Percentiles rank a stretch among this genome's conserved stretches.
Conservation (phyloP, 78 protist genomes). For the Diacronema lutheri region DNA sequence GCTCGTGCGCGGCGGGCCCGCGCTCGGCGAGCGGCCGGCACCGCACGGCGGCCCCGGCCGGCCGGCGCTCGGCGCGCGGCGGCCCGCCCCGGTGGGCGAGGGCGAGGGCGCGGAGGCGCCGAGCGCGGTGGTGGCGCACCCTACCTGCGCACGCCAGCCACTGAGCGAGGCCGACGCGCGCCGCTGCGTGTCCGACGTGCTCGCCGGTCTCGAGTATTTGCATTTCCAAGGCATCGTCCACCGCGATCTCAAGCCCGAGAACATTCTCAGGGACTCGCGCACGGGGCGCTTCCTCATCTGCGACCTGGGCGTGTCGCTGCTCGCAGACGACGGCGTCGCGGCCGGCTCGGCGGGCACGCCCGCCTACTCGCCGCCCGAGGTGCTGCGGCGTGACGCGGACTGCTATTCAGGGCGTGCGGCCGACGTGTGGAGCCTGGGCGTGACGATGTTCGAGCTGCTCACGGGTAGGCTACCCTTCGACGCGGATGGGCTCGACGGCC, state of each 20-base stretch:
- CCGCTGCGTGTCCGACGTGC: background rate
- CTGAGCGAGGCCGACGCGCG: too few species aligned
- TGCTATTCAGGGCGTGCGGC: background rate
- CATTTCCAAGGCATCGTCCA: slow-evolving; percentile 31
- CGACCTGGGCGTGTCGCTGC: slow-evolving; percentile 46
- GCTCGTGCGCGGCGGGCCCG: slow-evolving; percentile 39
- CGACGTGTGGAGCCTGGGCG: slow-evolving; percentile 10
- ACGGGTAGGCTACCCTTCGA: background rate
- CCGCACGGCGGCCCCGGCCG: too few species aligned
- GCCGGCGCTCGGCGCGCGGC: too few species aligned
- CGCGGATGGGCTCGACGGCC: background rate
- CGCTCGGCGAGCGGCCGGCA: too few species aligned
- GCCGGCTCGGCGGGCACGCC: slow-evolving; percentile 41
- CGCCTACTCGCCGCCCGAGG: slow-evolving; percentile 56
- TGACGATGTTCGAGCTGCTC: slow-evolving; percentile 3
- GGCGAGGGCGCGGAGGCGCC: too few species aligned
- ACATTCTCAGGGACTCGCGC: background rate
- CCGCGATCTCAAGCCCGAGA: slow-evolving; percentile 40
- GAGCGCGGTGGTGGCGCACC: too few species aligned
- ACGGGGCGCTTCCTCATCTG: too few species aligned
- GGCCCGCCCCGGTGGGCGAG: too few species aligned
- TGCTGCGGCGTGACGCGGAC: background rate
- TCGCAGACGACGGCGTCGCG: background rate
- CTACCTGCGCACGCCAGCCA: too few species aligned
- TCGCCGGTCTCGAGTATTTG: slow-evolving; percentile 18